Conservation (phyloP, 495 filamentous ascomycete species). For the Letharia lupina region DNA sequence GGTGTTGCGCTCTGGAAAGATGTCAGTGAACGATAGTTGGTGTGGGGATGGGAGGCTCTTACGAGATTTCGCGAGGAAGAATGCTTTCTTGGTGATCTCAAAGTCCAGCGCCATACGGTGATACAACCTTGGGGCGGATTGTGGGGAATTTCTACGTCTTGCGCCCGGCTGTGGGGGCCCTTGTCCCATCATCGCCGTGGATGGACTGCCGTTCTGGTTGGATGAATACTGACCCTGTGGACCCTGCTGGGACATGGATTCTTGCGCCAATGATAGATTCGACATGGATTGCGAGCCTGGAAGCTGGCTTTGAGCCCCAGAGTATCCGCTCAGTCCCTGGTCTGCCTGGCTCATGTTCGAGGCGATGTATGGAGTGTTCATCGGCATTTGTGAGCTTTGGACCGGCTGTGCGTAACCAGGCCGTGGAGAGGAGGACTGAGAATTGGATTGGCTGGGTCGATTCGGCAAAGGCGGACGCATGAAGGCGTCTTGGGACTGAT, state of each 20-base stretch:
- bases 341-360: conserved; percentile 4
- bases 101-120: conserved; percentile 13
- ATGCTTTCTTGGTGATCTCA: neutral
- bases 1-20: neutral
- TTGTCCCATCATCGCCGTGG: neutral
- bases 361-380: conserved; percentile 5
- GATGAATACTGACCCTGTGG: neutral
- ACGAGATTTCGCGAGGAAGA: conserved; percentile 2
- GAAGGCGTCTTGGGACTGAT: neutral
- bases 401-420: conserved; percentile 7
- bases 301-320: neutral
- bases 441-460: neutral
- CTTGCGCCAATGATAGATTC: neutral
- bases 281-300: neutral
- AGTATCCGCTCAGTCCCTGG: neutral
- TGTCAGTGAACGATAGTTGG: neutral
- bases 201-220: neutral
- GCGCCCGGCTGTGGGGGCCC: conserved; percentile 1
- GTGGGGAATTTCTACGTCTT: conserved; percentile 4
- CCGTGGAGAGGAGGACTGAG: conserved; percentile 1
- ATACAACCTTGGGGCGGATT: conserved; percentile 8
- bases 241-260: neutral
- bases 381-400: conserved; percentile 1
- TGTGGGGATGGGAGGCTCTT: neutral
- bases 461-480: neutral